phyloP scores from a whole-genome alignment of 2,329 filamentous ascomycete genomes.

The Stemphylium beticola region DNA sequence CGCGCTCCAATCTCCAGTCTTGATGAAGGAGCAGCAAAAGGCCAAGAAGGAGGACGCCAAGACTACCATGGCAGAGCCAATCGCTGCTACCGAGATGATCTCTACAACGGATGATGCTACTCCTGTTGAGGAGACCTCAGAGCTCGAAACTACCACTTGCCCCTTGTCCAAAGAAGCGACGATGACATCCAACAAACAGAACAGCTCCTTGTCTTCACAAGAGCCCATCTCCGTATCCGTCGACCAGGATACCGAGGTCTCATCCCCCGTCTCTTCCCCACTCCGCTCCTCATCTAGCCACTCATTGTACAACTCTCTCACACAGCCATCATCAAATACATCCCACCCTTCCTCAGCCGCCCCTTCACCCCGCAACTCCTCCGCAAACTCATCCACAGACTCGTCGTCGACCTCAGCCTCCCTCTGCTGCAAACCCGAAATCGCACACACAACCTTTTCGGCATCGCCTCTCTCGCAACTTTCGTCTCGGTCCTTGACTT shows the following conservation, averaged over 20 bases:
- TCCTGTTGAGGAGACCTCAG: background rate
- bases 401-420: background rate
- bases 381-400: no score
- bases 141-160: background rate
- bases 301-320: no score
- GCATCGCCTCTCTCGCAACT: background rate
- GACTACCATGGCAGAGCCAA: no score
- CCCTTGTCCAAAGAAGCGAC: background rate
- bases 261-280: no score
- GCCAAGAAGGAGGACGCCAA: no score
- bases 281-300: no score
- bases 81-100: background rate
- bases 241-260: no score
- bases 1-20: no score
- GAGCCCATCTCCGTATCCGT: no score
- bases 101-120: background rate
- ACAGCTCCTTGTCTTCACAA: background rate
- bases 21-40: no score
- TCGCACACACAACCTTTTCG: conserved; percentile 6
- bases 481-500: conserved; percentile 4
- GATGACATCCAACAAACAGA: background rate
- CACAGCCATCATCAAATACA: no score
- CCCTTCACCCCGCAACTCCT: background rate
- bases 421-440: background rate
- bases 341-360: background rate